Base-by-base conservation (phyloP, 805 yeast genomes). In the Sugiyamaella marilandica region DNA sequence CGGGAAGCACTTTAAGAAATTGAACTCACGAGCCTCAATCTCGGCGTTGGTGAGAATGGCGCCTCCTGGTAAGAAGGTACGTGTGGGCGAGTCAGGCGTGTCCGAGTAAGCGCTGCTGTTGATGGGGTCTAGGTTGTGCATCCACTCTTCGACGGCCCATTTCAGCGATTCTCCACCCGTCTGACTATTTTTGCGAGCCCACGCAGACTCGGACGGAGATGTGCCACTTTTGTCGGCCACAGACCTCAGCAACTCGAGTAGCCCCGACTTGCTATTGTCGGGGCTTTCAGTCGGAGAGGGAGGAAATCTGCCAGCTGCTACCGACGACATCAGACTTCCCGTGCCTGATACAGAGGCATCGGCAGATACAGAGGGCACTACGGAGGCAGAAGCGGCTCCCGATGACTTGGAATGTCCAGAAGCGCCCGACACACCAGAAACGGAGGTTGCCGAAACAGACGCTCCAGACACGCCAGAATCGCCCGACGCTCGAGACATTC, bases 1-100 rank as follows among this genome's bases (percentile, higher is more conserved):
- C 0, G 97, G 97, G 68, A 88, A 90, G 60, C 92, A 87, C 61
- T 83, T 85, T 5, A 84, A 82, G 65, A 83, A 88, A 50, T 82
- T 75, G 51, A 78, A 52, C 45, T 62, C 65, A 29, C 62, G 62
- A 2, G 47, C 21, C 21, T 55, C 59, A 10, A 31, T 32, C 36
- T 57, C 59, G 13, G 55, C 53, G 31, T 26, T 35, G 14, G 47
- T 34, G 47, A 45, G 34, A 11, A 45, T 37, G 13, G 47, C 47
- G 5, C 36, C 47, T 2, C 47, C 47, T 32, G 34, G 19, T 13
- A 45, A 19, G 13, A 45, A 32, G 13, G 14, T 29, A 21, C 34
- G 32, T 8, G 26, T 32, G 1, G 33, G 14, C 13, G 47, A 24
- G n/a, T 31, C 36, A n/a, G 19, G 24, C 16, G 47, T 3, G 33